These are phyloP conservation scores for Lomentospora prolificans DNA, from an alignment of 2,329 filamentous ascomycete species.

Conservation along the genomic window DNA sequence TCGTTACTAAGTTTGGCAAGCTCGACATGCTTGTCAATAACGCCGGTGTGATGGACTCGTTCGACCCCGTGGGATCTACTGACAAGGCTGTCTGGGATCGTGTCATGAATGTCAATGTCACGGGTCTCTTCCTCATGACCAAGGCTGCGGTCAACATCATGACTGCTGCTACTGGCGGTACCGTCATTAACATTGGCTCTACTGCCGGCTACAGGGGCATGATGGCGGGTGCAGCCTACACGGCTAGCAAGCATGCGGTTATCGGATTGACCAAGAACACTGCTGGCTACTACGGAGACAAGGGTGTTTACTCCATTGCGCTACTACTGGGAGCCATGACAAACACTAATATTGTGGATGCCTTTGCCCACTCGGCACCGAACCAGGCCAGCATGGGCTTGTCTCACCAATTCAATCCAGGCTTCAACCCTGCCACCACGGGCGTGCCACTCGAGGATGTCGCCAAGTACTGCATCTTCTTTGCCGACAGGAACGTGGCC, in stretches of 20 bases:
- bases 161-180: conserved; percentile 22
- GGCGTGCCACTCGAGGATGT: conserved; percentile 23
- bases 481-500: conserved; percentile 23
- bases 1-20: conserved; percentile 16
- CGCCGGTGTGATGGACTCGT: conserved; percentile 46
- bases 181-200: conserved; percentile 43
- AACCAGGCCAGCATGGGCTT: conserved; percentile 23
- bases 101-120: conserved; percentile 47
- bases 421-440: conserved; percentile 19
- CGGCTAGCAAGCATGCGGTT: conserved; percentile 42
- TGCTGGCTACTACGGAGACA: conserved; percentile 41
- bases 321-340: conserved; percentile 43
- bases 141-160: conserved; percentile 35
- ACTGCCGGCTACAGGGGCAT: conserved; percentile 32
- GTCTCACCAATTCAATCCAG: conserved; percentile 18
- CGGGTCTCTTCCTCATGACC: conserved; percentile 41
- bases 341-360: conserved; percentile 40
- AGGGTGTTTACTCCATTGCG: conserved; percentile 42
- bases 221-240: conserved; percentile 36
- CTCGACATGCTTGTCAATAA: conserved; percentile 49
- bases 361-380: conserved; percentile 23
- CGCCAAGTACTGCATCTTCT: conserved; percentile 27
- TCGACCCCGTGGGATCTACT: conserved; percentile 39
- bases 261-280: conserved; percentile 47
- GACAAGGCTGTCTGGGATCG: conserved; percentile 38